These are phyloP conservation scores for Erodium texanum DNA, from an alignment of 441 rosid genomes.

Conservation along the genomic window DNA sequence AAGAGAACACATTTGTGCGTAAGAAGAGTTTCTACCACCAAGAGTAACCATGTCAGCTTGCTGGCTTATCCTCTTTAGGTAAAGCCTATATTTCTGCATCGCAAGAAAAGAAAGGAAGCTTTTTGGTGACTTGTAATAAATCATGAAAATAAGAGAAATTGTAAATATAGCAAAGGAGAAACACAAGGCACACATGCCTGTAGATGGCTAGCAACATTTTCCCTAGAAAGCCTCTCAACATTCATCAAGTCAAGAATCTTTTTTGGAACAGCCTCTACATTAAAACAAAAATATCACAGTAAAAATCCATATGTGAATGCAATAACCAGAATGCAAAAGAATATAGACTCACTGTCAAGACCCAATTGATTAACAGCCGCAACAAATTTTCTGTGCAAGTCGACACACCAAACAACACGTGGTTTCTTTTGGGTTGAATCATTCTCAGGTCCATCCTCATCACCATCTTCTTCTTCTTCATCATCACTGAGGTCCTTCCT, in stretches of 20 bases:
- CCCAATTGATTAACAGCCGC: conserved; percentile 80
- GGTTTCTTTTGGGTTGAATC: conserved; percentile 72
- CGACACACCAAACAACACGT: conserved; percentile 86
- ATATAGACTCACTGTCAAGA: conserved; percentile 57
- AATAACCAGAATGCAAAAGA: conserved; percentile 11
- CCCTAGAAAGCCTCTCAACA: conserved; percentile 83
- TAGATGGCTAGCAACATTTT: conserved; percentile 96
- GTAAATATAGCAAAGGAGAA: conserved; percentile 1
- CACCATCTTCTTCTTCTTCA: conserved; percentile 36
- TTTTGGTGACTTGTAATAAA: neutral
- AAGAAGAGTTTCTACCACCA: conserved; percentile 54
- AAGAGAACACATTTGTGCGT: conserved; percentile 42
- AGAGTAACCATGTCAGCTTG: conserved; percentile 61
- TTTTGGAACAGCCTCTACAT: conserved; percentile 91
- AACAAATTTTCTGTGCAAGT: conserved; percentile 77
- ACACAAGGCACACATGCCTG: conserved; percentile 43
- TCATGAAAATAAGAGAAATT: neutral
- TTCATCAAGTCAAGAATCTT: conserved; percentile 91
- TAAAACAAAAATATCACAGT: conserved; percentile 11
- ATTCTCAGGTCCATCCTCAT: conserved; percentile 38
- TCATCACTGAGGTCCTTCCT: conserved; percentile 58
- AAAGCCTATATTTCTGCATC: conserved; percentile 73
- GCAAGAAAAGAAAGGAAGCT: neutral
- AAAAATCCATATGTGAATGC: neutral
- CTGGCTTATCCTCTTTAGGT: conserved; percentile 68